Evolutionary conservation across 2,329 filamentous ascomycete species (phyloP).

Genomic region (Colletotrichum magnum): DNA sequence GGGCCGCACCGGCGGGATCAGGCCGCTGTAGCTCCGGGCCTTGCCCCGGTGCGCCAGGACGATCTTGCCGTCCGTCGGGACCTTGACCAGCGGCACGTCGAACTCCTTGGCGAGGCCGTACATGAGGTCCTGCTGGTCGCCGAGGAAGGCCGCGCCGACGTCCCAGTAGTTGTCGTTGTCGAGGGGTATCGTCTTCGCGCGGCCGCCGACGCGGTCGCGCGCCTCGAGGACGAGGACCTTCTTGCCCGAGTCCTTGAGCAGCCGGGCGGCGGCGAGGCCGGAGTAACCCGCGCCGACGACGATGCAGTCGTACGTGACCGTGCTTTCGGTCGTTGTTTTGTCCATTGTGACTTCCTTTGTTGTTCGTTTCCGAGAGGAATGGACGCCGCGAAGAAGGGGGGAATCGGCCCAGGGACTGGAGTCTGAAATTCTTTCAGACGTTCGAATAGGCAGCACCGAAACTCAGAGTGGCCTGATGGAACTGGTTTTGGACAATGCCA

Average conservation of each 20-base stretch:
- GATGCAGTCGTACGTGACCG: slow-evolving; percentile 36
- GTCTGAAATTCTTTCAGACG: too few species aligned
- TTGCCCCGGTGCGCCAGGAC: slow-evolving; percentile 36
- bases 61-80: slow-evolving; percentile 31
- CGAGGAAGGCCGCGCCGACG: slow-evolving; percentile 43
- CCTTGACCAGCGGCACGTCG: slow-evolving; percentile 4
- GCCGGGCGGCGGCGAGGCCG: slow-evolving; percentile 32
- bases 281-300: slow-evolving; percentile 39
- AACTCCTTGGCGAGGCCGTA: slow-evolving; percentile 36
- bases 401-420: too few species aligned
- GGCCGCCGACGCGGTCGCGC: slow-evolving; percentile 39
- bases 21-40: slow-evolving; percentile 30
- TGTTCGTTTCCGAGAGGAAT: not conserved
- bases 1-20: slow-evolving; percentile 38
- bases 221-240: slow-evolving; percentile 35
- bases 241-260: slow-evolving; percentile 32
- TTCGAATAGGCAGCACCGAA: too few species aligned
- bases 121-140: slow-evolving; percentile 41
- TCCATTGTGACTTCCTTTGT: slow-evolving; percentile 1
- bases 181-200: slow-evolving; percentile 28
- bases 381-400: not conserved
- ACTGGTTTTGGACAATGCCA: too few species aligned
- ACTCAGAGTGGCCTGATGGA: too few species aligned
- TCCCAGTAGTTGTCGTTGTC: slow-evolving; percentile 41
- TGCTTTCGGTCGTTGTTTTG: not conserved